Percentiles rank a stretch among this genome's conserved stretches.
These are phyloP conservation scores for Crithidia sp. DNA, from an alignment of 208 protist species.

Conservation along the genomic window DNA sequence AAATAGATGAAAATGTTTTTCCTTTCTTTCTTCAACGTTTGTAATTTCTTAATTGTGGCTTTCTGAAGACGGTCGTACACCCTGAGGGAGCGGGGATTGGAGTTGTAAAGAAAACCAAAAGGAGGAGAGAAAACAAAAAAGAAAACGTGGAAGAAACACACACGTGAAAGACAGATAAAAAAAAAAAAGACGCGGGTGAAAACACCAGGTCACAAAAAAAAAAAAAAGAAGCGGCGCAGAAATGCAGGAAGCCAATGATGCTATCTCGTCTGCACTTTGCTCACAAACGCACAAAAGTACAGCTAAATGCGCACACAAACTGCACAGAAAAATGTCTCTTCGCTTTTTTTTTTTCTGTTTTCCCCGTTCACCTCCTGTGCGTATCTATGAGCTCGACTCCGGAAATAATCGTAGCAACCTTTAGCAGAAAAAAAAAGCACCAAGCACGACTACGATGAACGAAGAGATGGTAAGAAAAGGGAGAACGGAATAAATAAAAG, in stretches of 20 bases:
- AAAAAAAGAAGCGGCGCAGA: slow-evolving; percentile 10
- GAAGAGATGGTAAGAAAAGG: background rate
- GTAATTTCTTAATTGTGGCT: background rate
- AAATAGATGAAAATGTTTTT: background rate
- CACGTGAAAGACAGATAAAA: background rate
- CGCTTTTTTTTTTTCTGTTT: slow-evolving; percentile 19
- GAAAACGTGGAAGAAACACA: background rate
- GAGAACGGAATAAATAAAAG: background rate
- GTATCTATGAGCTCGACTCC: too few relatives aligned
- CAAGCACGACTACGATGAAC: too few relatives aligned
- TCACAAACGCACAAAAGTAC: too few relatives aligned
- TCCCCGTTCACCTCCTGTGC: too few relatives aligned
- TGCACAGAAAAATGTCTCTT: slow-evolving; percentile 1
- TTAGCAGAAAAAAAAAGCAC: too few relatives aligned
- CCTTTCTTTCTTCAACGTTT: background rate
- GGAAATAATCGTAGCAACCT: too few relatives aligned
- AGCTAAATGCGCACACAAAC: background rate
- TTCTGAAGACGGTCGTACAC: too few relatives aligned
- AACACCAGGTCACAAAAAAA: slow-evolving; percentile 12
- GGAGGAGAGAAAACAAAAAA: slow-evolving; percentile 19
- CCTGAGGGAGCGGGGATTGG: too few relatives aligned
- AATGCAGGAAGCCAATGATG: too few relatives aligned
- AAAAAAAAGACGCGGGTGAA: background rate
- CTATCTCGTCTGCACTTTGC: too few relatives aligned
- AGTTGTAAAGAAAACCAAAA: slow-evolving; percentile 1